Conservation (phyloP, 805 yeast species). For the Nakazawaea molendinolei region DNA sequence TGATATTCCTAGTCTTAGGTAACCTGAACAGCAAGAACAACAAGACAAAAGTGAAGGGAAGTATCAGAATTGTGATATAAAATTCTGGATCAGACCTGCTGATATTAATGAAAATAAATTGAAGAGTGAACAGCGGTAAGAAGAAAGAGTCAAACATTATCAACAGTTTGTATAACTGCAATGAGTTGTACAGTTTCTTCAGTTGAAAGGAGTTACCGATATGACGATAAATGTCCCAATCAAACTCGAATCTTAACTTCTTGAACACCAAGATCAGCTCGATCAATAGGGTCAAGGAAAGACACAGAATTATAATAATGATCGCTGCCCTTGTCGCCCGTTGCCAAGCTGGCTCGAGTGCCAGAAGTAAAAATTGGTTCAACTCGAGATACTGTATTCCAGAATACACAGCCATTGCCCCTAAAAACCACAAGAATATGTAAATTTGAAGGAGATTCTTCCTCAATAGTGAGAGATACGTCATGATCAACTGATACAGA, state of each 20-base stretch:
- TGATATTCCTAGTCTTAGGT: no score
- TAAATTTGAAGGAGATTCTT: slow-evolving; percentile 31
- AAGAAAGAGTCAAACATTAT: slow-evolving; percentile 29
- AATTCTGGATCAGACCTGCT: slow-evolving; percentile 31
- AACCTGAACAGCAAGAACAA: no score
- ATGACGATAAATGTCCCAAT: slow-evolving; percentile 29
- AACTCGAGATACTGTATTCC: slow-evolving; percentile 37
- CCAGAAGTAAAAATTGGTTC: slow-evolving; percentile 17
- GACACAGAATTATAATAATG: slow-evolving; percentile 30
- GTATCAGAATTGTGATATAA: slow-evolving; percentile 32
- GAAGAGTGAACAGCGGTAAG: slow-evolving; percentile 38
- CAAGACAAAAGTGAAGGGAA: slow-evolving; percentile 30
- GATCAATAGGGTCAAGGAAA: slow-evolving; percentile 26
- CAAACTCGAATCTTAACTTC: slow-evolving; percentile 24
- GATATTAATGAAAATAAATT: slow-evolving; percentile 35
- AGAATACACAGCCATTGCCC: slow-evolving; percentile 36
- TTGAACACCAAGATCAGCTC: slow-evolving; percentile 24
- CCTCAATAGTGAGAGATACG: slow-evolving; percentile 28
- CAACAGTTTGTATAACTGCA: slow-evolving; percentile 31
- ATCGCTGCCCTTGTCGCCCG: slow-evolving; percentile 29
- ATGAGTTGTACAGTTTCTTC: slow-evolving; percentile 25
- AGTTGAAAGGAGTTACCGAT: slow-evolving; percentile 31
- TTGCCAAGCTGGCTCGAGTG: slow-evolving; percentile 21
- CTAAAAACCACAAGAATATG: slow-evolving; percentile 29
- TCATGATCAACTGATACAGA: slow-evolving; percentile 31